Percentiles rank a stretch among this genome's conserved stretches.
Evolutionary conservation across 495 filamentous ascomycete species (phyloP).

Genomic region (Trichoderma orchidacearum): DNA sequence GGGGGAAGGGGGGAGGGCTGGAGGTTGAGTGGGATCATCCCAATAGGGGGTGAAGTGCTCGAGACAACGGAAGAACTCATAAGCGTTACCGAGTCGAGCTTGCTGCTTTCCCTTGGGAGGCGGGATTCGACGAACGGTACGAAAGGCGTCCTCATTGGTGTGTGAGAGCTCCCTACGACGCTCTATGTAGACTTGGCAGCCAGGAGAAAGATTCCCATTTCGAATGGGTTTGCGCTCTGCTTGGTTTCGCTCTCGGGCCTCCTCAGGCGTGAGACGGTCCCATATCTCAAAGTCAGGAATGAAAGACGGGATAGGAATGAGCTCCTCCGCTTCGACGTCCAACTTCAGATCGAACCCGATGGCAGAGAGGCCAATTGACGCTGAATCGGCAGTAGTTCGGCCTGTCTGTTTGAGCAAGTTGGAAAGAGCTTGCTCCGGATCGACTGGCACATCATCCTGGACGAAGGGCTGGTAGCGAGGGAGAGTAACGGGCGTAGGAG

Average conservation of each 20-base stretch:
- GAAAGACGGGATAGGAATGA: constrained; percentile 32
- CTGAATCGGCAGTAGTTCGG: constrained; percentile 28
- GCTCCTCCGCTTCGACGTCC: constrained; percentile 24
- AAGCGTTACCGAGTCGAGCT: constrained; percentile 38
- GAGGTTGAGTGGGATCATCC: constrained; percentile 34
- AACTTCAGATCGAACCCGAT: constrained; percentile 34
- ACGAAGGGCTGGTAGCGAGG: constrained; percentile 3
- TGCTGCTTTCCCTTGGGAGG: constrained; percentile 29
- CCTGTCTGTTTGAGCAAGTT: constrained; percentile 30
- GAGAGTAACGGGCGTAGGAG: neutral
- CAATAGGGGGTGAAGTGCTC: constrained; percentile 37
- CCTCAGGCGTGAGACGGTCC: constrained; percentile 29
- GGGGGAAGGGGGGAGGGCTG: constrained; percentile 1
- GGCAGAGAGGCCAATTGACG: constrained; percentile 11
- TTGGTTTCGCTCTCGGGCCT: constrained; percentile 24
- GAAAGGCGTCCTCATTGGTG: constrained; percentile 34
- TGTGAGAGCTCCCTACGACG: constrained; percentile 35
- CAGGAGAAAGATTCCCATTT: constrained; percentile 33
- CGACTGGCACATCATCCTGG: constrained; percentile 3
- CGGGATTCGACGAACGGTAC: constrained; percentile 35
- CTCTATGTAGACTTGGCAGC: constrained; percentile 35
- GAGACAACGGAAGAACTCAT: constrained; percentile 42
- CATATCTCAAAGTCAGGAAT: constrained; percentile 33
- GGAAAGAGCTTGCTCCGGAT: constrained; percentile 19
- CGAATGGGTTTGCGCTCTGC: constrained; percentile 26